Evolutionary conservation across 495 filamentous ascomycete species (phyloP).

Genomic region (Bacidia gigantensis): DNA sequence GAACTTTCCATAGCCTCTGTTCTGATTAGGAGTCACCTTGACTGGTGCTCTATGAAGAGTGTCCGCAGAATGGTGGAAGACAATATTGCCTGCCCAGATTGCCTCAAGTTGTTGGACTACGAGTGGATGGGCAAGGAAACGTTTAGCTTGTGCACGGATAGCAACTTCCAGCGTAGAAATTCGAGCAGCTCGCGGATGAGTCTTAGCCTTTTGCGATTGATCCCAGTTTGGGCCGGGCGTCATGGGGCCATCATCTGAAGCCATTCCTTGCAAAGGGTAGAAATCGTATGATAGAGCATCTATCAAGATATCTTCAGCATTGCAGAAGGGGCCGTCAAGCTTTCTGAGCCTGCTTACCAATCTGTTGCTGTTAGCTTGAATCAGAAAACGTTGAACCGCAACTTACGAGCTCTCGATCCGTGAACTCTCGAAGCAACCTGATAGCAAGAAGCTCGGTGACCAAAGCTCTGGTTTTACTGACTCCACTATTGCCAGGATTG

Average conservation of each 20-base stretch:
- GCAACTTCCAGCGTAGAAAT: slow-evolving; percentile 84
- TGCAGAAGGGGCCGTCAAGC: not conserved
- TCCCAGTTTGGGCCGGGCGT: slow-evolving; percentile 25
- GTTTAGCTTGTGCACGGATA: slow-evolving; percentile 78
- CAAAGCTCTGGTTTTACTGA: slow-evolving; percentile 67
- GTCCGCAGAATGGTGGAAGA: slow-evolving; percentile 78
- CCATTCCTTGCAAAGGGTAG: slow-evolving; percentile 71
- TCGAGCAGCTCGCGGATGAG: slow-evolving; percentile 43
- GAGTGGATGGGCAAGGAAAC: slow-evolving; percentile 76
- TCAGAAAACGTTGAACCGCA: not conserved
- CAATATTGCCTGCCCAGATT: slow-evolving; percentile 88
- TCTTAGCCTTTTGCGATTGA: slow-evolving; percentile 22
- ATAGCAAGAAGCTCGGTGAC: slow-evolving; percentile 87
- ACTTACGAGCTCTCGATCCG: slow-evolving; percentile 58
- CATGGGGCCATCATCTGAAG: slow-evolving; percentile 24
- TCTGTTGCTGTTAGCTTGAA: slow-evolving; percentile 15
- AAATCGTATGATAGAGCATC: slow-evolving; percentile 92
- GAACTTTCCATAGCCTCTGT: slow-evolving; percentile 25
- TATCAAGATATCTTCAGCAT: slow-evolving; percentile 27
- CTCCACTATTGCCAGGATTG: slow-evolving; percentile 70
- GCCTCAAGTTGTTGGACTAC: slow-evolving; percentile 87
- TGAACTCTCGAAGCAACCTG: slow-evolving; percentile 77
- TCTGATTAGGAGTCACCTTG: slow-evolving; percentile 18
- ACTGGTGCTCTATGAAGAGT: slow-evolving; percentile 50
- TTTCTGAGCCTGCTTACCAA: slow-evolving; percentile 10